Conservation (phyloP, 345 rosid genomes). For the Iberis pinnata region DNA sequence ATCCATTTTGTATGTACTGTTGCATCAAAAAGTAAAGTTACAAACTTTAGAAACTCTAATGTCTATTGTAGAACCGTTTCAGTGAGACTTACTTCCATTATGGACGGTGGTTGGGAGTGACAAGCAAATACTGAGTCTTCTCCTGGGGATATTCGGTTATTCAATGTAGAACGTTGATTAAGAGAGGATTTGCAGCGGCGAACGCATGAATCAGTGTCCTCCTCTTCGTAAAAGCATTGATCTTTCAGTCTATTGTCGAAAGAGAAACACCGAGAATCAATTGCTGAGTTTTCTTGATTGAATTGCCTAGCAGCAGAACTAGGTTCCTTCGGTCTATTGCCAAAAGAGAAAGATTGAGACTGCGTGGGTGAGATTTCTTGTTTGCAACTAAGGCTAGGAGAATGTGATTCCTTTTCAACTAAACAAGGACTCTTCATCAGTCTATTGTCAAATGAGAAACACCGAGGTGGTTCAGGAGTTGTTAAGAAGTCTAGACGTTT, state of each 20-base stretch:
- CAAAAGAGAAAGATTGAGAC: constrained; percentile 37
- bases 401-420: constrained; percentile 32
- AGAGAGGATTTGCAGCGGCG: constrained; percentile 80
- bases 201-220: constrained; percentile 51
- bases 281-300: constrained; percentile 39
- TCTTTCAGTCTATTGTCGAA: constrained; percentile 39
- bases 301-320: constrained; percentile 8
- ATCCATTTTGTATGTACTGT: constrained; percentile 63
- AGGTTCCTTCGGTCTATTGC: constrained; percentile 13
- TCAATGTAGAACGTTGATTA: constrained; percentile 56
- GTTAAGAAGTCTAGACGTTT: constrained; percentile 39
- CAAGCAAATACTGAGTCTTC: constrained; percentile 52
- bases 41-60: constrained; percentile 4
- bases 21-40: constrained; percentile 14
- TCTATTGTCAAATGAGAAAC: constrained; percentile 36
- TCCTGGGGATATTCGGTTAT: constrained; percentile 40
- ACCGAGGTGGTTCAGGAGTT: constrained; percentile 34
- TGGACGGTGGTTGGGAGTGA: constrained; percentile 73
- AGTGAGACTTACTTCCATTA: constrained; percentile 52
- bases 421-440: constrained; percentile 35
- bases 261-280: constrained; percentile 36
- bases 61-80: neutral
- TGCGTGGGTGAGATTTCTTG: constrained; percentile 13
- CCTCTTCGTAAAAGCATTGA: constrained; percentile 33
- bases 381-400: constrained; percentile 23